These are phyloP conservation scores for Truncatella angustata DNA, from an alignment of 2,329 filamentous ascomycete species.

Conservation along the genomic window DNA sequence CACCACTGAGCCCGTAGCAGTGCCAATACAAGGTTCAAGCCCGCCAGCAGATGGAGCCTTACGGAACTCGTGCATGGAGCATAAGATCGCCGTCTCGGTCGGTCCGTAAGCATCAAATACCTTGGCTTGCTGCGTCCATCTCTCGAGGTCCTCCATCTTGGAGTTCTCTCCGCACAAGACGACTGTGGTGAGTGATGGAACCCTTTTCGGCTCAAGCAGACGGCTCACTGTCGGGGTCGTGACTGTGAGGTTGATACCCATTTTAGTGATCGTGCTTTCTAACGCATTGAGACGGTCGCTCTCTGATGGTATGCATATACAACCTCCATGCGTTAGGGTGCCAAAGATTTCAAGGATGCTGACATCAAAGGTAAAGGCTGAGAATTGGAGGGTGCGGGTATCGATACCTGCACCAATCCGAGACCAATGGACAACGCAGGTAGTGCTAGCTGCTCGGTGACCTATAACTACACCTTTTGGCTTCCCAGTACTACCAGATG, in stretches of 20 bases:
- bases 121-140: background rate
- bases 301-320: background rate
- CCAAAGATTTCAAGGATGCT: background rate
- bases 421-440: background rate
- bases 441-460: background rate
- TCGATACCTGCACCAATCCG: background rate
- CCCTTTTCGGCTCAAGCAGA: background rate
- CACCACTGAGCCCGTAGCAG: background rate
- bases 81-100: background rate
- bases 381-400: background rate
- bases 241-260: background rate
- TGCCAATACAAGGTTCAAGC: background rate
- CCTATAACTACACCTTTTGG: constrained; percentile 9
- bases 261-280: background rate
- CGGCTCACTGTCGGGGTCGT: background rate
- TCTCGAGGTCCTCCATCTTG: background rate
- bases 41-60: background rate
- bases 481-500: constrained; percentile 9
- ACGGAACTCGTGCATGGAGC: background rate
- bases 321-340: background rate
- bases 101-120: background rate
- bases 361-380: background rate
- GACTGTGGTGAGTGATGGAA: background rate
- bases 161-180: background rate
- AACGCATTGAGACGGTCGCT: background rate